phyloP scores from a whole-genome alignment of 2,329 filamentous ascomycete species.

The Thielaviopsis cerberus region DNA sequence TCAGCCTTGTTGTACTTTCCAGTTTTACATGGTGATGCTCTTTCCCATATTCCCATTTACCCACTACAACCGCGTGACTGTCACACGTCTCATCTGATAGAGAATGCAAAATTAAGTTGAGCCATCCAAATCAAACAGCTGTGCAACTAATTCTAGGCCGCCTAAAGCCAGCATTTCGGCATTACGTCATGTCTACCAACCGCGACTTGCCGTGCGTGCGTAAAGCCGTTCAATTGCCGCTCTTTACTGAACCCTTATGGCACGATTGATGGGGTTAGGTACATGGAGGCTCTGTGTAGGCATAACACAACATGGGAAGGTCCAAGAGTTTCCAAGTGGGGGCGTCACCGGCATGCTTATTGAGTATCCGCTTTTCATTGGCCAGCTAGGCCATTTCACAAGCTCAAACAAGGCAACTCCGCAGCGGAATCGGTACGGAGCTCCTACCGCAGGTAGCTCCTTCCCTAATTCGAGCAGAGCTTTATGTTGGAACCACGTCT shows the following conservation, averaged over 20 bases:
- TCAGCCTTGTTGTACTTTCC: not conserved
- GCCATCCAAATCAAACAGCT: too few species aligned
- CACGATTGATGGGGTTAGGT: not conserved
- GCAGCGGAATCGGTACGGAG: not conserved
- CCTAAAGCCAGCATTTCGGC: too few species aligned
- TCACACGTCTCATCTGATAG: too few species aligned
- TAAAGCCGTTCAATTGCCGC: not conserved
- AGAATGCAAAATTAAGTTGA: too few species aligned
- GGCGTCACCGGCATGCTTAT: not conserved
- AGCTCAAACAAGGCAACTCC: not conserved
- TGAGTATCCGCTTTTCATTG: not conserved
- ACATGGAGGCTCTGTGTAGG: not conserved
- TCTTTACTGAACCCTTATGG: not conserved
- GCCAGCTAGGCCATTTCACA: not conserved
- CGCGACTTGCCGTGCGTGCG: not conserved
- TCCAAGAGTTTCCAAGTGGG: not conserved
- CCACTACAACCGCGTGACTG: too few species aligned
- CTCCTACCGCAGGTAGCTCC: not conserved
- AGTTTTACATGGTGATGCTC: not conserved
- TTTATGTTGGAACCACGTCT: not conserved
- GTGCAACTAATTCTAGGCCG: too few species aligned
- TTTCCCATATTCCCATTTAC: too few species aligned
- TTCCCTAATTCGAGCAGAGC: not conserved
- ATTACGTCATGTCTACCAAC: not conserved
- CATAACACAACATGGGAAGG: not conserved